These are phyloP conservation scores for Pachysandra terminalis DNA, from an alignment of 164 flowering plant genomes.

Conservation along the genomic window DNA sequence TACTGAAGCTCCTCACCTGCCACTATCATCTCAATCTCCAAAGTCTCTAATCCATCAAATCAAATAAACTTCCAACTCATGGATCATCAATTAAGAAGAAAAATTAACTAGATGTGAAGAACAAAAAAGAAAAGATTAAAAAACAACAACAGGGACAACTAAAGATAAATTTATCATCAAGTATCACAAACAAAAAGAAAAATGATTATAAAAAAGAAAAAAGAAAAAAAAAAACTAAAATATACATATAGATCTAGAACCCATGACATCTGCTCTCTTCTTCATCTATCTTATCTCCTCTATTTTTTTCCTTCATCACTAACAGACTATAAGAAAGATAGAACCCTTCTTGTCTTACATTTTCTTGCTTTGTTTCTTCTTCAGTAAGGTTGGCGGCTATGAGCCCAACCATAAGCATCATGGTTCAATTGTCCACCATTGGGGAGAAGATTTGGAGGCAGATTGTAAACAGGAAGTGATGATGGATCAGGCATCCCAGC, in stretches of 20 bases:
- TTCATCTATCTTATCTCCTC: neutral
- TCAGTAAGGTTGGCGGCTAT: constrained; percentile 38
- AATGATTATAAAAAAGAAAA: neutral
- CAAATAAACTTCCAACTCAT: neutral
- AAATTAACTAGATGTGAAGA: neutral
- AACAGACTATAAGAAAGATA: neutral
- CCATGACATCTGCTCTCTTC: neutral
- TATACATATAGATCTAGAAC: neutral
- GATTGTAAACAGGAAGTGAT: constrained; percentile 28
- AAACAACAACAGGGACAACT: too few species aligned
- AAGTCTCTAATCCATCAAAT: neutral
- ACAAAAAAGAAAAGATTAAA: neutral
- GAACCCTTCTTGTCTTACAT: neutral
- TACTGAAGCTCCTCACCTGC: neutral
- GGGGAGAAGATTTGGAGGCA: constrained; percentile 49
- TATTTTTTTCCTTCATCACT: neutral
- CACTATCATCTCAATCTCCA: neutral
- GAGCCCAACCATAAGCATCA: constrained; percentile 56
- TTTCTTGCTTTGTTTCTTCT: neutral
- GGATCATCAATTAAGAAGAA: neutral
- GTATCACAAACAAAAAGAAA: neutral
- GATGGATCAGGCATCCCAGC: constrained; percentile 15
- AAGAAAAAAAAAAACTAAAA: neutral
- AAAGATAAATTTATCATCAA: too few species aligned
- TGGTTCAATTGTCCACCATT: constrained; percentile 52